phyloP scores from a whole-genome alignment of 495 filamentous ascomycete species.

The Podospora australis region DNA sequence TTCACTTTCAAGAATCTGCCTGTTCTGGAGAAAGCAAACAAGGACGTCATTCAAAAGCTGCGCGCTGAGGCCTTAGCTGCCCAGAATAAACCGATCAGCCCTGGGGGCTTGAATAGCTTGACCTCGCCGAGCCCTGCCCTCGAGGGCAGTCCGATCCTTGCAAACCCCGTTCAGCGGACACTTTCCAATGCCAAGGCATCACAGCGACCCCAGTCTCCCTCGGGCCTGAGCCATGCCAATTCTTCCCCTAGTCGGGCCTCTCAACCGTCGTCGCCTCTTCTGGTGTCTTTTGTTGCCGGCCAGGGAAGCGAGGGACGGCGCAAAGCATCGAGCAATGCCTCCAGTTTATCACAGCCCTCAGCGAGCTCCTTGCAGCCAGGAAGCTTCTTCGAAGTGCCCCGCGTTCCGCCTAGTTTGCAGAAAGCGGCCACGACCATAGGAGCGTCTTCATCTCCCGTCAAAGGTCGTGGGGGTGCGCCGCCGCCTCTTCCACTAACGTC shows the following conservation, averaged over 20 bases:
- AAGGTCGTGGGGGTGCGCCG: constrained; percentile 54
- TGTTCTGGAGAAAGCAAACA: constrained; percentile 95
- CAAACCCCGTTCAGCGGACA: constrained; percentile 72
- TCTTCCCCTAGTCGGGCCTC: constrained; percentile 82
- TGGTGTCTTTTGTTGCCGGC: constrained; percentile 90
- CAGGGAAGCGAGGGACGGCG: constrained; percentile 38
- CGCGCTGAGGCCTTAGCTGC: constrained; percentile 77
- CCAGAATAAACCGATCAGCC: constrained; percentile 47
- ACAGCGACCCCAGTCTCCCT: constrained; percentile 81
- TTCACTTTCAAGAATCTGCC: constrained; percentile 97
- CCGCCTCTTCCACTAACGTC: constrained; percentile 39
- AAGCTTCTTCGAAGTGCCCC: constrained; percentile 63
- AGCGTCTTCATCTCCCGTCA: constrained; percentile 71
- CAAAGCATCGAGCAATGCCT: constrained; percentile 80
- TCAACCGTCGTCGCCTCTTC: constrained; percentile 87
- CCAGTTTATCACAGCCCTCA: constrained; percentile 73
- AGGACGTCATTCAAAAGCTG: constrained; percentile 94
- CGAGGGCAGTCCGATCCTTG: constrained; percentile 79
- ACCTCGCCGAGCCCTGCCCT: constrained; percentile 54
- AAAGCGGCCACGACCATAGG: constrained; percentile 53
- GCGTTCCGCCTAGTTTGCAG: constrained; percentile 53
- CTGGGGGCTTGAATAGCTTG: constrained; percentile 33
- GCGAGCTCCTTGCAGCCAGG: constrained; percentile 66
- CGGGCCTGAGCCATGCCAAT: constrained; percentile 66
- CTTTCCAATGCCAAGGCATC: constrained; percentile 68